phyloP scores from a whole-genome alignment of 257 asterid genomes.

The Gardenia jasminoides region DNA sequence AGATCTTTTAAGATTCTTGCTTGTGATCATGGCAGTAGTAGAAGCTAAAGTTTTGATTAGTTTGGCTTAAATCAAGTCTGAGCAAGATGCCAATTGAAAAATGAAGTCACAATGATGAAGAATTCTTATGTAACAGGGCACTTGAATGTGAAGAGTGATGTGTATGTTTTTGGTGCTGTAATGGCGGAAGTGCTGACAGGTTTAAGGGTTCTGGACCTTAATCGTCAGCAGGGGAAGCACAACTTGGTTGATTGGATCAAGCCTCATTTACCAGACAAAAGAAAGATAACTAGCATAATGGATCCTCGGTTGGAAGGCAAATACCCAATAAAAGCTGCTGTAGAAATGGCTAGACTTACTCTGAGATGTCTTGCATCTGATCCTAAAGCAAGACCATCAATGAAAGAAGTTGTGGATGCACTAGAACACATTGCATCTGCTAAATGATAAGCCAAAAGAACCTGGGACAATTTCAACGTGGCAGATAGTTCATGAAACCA shows the following conservation, averaged over 20 bases:
- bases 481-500: conserved; percentile 22
- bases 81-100: not conserved
- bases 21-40: no score
- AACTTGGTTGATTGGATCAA: conserved; percentile 63
- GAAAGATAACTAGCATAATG: no score
- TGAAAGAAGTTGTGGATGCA: conserved; percentile 58
- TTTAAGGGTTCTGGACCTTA: conserved; percentile 46
- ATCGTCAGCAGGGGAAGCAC: conserved; percentile 50
- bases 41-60: no score
- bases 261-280: no score
- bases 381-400: conserved; percentile 57
- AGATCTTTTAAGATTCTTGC: not conserved
- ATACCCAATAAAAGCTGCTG: conserved; percentile 56
- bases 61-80: not conserved
- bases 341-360: conserved; percentile 53
- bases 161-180: conserved; percentile 69
- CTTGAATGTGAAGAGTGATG: conserved; percentile 64
- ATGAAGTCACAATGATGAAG: conserved; percentile 3
- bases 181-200: conserved; percentile 70
- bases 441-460: conserved; percentile 42
- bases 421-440: conserved; percentile 38
- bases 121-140: conserved; percentile 40
- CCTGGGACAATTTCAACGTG: conserved; percentile 27
- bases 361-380: conserved; percentile 53
- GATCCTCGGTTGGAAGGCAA: conserved; percentile 54